phyloP scores from a whole-genome alignment of 345 rosid species.

The Hypericum androsaemum region DNA sequence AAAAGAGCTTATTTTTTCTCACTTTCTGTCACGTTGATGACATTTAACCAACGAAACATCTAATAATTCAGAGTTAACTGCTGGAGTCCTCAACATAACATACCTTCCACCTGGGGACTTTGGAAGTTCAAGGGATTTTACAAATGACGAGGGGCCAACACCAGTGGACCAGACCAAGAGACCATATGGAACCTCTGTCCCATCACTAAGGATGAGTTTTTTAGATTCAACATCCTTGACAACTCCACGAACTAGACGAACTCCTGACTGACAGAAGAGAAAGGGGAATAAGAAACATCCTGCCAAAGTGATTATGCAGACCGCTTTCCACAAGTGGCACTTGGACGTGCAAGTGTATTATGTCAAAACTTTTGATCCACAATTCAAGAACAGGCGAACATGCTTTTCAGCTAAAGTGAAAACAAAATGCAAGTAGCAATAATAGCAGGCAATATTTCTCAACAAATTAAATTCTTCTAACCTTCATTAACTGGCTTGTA shows the following conservation, averaged over 20 bases:
- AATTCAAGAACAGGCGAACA: neutral
- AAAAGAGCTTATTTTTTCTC: neutral
- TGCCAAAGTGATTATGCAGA: neutral
- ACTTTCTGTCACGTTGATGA: no score
- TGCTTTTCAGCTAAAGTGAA: neutral
- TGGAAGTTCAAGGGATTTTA: constrained; percentile 59
- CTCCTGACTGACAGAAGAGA: constrained; percentile 62
- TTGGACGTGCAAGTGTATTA: no score
- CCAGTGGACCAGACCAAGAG: constrained; percentile 93
- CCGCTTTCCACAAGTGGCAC: neutral
- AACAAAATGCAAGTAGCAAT: neutral
- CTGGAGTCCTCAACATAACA: constrained; percentile 1
- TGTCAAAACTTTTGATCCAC: no score
- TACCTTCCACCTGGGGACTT: constrained; percentile 92
- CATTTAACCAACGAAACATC: neutral
- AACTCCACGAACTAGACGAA: constrained; percentile 70
- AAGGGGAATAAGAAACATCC: constrained; percentile 1
- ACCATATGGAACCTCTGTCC: constrained; percentile 82
- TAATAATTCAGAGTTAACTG: neutral
- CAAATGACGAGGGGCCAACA: constrained; percentile 77
- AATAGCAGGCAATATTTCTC: neutral
- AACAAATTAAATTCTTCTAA: constrained; percentile 15
- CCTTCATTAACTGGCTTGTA: constrained; percentile 81
- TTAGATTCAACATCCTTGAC: constrained; percentile 81
- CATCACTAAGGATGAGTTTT: constrained; percentile 66